Base-by-base conservation (phyloP, 345 rosid genomes). In the Gossypium herbaceum region DNA sequence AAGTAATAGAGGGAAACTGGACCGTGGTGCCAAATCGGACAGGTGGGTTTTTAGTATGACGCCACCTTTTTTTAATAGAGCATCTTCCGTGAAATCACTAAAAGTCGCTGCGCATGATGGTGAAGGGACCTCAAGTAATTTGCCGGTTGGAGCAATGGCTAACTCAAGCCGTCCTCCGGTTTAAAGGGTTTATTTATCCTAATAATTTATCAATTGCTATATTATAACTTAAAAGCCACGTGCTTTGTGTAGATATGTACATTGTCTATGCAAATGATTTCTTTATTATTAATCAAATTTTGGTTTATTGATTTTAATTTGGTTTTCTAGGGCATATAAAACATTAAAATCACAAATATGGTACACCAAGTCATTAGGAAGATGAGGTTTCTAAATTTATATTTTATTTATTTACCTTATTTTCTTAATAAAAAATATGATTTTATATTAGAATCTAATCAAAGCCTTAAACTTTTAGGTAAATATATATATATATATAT, bases 31-130 rank as follows among this genome's bases (percentile, higher is more conserved):
- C 9, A 86, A 73, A 29, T 83, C 91, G 11, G 92, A 81, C 66
- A 78, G 88, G 77, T 84, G 88, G 90, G 67, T 64, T 29, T 82
- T 85, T 12, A 79, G 67, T 24, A 43, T 12, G 47, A 68, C 79
- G 1, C 81, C 87, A 1, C 76, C 85, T 1, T 77, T 88, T 67
- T 74, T 88, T 4, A 34, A 64, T 0, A 82, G 89, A 71, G 82
- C 88, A n/a, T 81, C 84, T 0, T 86, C 95, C 12, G 12, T 87
- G 0, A 66, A 44, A 75, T 86, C 91, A 5, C 87, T 89, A 0
- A 90, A 54, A 70, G 86, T 84, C 16, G 81, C 82, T 2, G 81
- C 88, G 0, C 72, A 71, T 9, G 73, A 66, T 2, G 80, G 68
- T 2, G 81, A 68, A 20, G 85, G 77, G 3, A 41, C 67, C 44